Percentiles rank a stretch among this genome's conserved stretches.
Evolutionary conservation across 257 asterid species (phyloP).

Genomic region (Petunia axillaris): DNA sequence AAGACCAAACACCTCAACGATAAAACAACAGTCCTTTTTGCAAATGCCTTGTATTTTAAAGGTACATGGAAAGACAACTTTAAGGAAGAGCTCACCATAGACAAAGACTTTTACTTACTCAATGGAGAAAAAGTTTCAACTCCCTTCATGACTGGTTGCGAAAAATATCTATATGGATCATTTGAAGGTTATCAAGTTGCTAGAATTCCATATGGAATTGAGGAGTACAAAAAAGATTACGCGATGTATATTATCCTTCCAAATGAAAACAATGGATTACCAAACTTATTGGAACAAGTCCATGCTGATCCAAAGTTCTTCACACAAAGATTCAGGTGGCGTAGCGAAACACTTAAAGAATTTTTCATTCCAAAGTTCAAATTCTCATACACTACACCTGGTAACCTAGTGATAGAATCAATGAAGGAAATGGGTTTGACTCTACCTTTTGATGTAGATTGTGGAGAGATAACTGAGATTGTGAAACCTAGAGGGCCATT

Average conservation of each 20-base stretch:
- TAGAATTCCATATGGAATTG: constrained; percentile 25
- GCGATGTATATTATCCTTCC: constrained; percentile 30
- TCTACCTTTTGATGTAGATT: neutral
- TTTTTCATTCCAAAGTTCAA: constrained; percentile 35
- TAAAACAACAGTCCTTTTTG: neutral
- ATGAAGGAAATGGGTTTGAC: constrained; percentile 12
- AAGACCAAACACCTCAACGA: neutral
- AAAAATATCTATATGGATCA: neutral
- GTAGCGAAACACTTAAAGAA: neutral
- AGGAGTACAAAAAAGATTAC: neutral
- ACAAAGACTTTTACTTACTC: constrained; percentile 25
- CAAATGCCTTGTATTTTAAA: constrained; percentile 32
- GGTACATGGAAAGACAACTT: constrained; percentile 20
- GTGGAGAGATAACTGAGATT: neutral
- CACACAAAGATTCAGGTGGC: neutral
- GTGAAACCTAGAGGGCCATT: neutral
- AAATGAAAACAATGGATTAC: constrained; percentile 23
- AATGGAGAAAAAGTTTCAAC: constrained; percentile 23
- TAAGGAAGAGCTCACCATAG: neutral
- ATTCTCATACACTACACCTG: constrained; percentile 6
- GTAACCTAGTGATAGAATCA: neutral
- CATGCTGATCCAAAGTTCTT: constrained; percentile 10
- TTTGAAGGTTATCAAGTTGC: constrained; percentile 29
- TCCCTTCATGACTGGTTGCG: constrained; percentile 35
- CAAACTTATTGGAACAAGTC: constrained; percentile 22